Conservation (phyloP, 1,284 basidiomycete species). For the Coniferiporia sulphurascens region DNA sequence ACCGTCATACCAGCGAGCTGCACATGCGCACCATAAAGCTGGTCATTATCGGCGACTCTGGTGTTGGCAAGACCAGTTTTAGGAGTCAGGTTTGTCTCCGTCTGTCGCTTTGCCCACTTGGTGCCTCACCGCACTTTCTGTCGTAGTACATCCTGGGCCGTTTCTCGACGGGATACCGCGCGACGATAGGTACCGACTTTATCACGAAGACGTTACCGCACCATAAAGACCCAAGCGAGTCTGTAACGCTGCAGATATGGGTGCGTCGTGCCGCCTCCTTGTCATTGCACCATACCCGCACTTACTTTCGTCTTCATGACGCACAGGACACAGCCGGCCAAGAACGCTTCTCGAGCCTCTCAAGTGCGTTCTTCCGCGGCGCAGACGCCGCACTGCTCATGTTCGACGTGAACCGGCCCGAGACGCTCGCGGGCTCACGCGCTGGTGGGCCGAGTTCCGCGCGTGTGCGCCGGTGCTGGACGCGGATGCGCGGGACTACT, state of each 20-base stretch:
- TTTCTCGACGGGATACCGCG: slow-evolving; percentile 70
- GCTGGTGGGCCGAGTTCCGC: slow-evolving; percentile 76
- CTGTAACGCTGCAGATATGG: slow-evolving; percentile 75
- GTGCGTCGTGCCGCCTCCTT: slow-evolving; percentile 35
- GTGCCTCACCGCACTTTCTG: background rate
- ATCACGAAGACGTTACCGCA: slow-evolving; percentile 67
- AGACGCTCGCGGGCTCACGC: slow-evolving; percentile 53
- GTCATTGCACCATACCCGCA: background rate
- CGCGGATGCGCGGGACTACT: slow-evolving; percentile 58
- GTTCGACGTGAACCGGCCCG: slow-evolving; percentile 67
- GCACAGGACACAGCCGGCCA: slow-evolving; percentile 39
- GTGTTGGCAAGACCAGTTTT: slow-evolving; percentile 73
- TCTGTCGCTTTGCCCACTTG: background rate
- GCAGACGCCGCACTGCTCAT: slow-evolving; percentile 78
- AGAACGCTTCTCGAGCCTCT: slow-evolving; percentile 77
- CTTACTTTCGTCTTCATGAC: background rate
- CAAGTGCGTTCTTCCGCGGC: slow-evolving; percentile 76
- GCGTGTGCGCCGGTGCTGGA: slow-evolving; percentile 59
- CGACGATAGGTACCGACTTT: slow-evolving; percentile 83
- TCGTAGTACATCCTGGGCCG: slow-evolving; percentile 66
- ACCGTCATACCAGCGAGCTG: background rate
- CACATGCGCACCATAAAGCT: slow-evolving; percentile 46
- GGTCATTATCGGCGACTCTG: slow-evolving; percentile 71
- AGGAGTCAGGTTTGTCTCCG: slow-evolving; percentile 53
- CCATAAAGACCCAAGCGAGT: slow-evolving; percentile 45